phyloP scores from a whole-genome alignment of 2,329 filamentous ascomycete species.

The Didymella glomerata region DNA sequence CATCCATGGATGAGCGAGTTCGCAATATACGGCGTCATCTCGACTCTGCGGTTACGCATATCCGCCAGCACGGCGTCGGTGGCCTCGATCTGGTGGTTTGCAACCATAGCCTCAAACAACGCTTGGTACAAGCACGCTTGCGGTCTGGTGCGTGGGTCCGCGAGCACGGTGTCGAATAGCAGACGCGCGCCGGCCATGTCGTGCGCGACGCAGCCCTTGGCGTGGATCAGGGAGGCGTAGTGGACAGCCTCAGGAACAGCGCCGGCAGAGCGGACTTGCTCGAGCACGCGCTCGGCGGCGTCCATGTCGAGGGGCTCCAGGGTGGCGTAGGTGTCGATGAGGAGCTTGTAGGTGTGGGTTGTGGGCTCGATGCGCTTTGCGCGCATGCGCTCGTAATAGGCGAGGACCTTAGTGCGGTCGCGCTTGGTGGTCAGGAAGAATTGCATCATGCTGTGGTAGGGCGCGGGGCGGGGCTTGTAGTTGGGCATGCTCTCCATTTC shows the following conservation, averaged over 20 bases:
- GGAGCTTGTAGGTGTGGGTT: constrained; percentile 95
- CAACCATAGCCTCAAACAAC: constrained; percentile 95
- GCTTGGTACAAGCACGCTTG: constrained; percentile 94
- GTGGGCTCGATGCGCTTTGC: constrained; percentile 86
- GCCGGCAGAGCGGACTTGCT: constrained; percentile 76
- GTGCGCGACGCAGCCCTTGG: constrained; percentile 91
- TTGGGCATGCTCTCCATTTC: constrained; percentile 99
- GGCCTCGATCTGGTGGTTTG: constrained; percentile 80
- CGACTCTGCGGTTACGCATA: constrained; percentile 78
- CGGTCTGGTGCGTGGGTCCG: constrained; percentile 70
- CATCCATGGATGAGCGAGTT: constrained; percentile 98
- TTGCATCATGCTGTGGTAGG: constrained; percentile 99
- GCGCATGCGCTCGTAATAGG: constrained; percentile 95
- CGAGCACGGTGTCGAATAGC: constrained; percentile 82
- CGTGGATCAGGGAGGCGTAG: constrained; percentile 94
- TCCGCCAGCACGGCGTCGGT: constrained; percentile 77
- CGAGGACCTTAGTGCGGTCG: constrained; percentile 90
- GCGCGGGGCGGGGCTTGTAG: constrained; percentile 96
- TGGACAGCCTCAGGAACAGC: constrained; percentile 89
- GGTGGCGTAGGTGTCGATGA: constrained; percentile 94
- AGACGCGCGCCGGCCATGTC: constrained; percentile 84
- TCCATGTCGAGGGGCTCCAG: constrained; percentile 90
- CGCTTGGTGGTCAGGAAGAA: constrained; percentile 98
- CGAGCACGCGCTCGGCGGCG: constrained; percentile 84
- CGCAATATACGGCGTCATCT: constrained; percentile 96